Conservation (phyloP, 164 flowering plant species). For the Sextonia rubra region DNA sequence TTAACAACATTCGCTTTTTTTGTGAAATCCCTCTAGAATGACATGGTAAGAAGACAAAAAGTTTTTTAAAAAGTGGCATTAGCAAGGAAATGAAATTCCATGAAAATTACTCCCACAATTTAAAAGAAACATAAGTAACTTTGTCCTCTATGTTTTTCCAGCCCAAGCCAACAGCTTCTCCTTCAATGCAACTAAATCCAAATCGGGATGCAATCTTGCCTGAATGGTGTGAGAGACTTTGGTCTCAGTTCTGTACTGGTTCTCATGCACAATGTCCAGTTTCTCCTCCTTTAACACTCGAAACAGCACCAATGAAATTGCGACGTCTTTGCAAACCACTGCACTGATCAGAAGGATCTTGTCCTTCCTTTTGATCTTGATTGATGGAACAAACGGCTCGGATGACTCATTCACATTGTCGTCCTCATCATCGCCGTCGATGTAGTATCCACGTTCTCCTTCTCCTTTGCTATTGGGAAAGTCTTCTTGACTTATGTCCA, state of each 20-base stretch:
- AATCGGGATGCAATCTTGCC: constrained; percentile 2
- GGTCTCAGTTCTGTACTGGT: constrained; percentile 21
- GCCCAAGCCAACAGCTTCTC: too few species aligned
- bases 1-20: too few species aligned
- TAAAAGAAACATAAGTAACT: too few species aligned
- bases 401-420: neutral
- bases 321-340: constrained; percentile 13
- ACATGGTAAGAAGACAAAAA: too few species aligned
- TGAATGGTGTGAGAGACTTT: constrained; percentile 20
- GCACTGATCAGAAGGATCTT: constrained; percentile 16
- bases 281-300: constrained; percentile 16
- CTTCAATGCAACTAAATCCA: too few species aligned
- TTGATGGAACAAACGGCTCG: constrained; percentile 14
- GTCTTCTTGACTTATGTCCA: too few species aligned
- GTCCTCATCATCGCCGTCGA: neutral
- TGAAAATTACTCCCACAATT: too few species aligned
- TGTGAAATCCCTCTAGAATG: too few species aligned
- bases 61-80: too few species aligned
- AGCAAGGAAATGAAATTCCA: too few species aligned
- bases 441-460: neutral
- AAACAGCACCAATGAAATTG: constrained; percentile 17
- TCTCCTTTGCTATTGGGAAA: neutral
- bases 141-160: too few species aligned
- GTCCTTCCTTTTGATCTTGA: constrained; percentile 12
- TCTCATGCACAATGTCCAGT: constrained; percentile 19